phyloP scores from a whole-genome alignment of 352 stramenopile genomes.

The Globisporangium viniferum region DNA sequence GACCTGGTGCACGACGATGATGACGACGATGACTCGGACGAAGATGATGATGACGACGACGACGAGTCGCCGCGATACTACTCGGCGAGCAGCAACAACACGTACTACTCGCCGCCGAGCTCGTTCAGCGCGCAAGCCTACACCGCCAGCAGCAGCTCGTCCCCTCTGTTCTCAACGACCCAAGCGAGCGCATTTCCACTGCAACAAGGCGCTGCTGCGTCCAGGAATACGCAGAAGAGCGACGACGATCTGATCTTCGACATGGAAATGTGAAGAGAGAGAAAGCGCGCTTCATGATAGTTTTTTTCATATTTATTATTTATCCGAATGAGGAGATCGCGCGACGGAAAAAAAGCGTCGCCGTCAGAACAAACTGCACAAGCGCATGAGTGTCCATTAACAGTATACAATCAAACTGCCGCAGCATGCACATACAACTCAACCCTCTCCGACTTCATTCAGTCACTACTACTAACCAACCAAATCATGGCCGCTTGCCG shows the following conservation, averaged over 20 bases:
- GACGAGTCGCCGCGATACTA: conserved; percentile 17
- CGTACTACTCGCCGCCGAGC: conserved; percentile 20
- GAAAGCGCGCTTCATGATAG: neutral
- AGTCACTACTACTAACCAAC: neutral
- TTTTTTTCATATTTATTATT: conserved; percentile 10
- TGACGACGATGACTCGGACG: conserved; percentile 10
- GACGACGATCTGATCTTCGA: conserved; percentile 23
- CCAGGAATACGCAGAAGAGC: neutral
- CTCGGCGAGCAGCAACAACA: conserved; percentile 13
- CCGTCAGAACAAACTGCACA: neutral
- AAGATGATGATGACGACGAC: conserved; percentile 12
- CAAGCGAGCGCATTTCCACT: neutral
- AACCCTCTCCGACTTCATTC: neutral
- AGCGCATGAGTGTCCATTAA: neutral
- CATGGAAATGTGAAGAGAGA: conserved; percentile 19
- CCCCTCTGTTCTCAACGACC: neutral
- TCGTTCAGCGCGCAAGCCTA: neutral
- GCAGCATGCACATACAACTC: neutral
- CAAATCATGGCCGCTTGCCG: neutral
- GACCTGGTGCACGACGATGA: conserved; percentile 17
- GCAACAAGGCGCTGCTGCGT: neutral
- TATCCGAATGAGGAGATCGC: neutral
- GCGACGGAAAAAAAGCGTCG: neutral
- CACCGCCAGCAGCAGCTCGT: neutral
- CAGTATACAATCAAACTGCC: neutral